Percentiles rank a stretch among this genome's conserved stretches.
These are phyloP conservation scores for Mycena sp. DNA, from an alignment of 1,284 basidiomycete species.

Conservation along the genomic window DNA sequence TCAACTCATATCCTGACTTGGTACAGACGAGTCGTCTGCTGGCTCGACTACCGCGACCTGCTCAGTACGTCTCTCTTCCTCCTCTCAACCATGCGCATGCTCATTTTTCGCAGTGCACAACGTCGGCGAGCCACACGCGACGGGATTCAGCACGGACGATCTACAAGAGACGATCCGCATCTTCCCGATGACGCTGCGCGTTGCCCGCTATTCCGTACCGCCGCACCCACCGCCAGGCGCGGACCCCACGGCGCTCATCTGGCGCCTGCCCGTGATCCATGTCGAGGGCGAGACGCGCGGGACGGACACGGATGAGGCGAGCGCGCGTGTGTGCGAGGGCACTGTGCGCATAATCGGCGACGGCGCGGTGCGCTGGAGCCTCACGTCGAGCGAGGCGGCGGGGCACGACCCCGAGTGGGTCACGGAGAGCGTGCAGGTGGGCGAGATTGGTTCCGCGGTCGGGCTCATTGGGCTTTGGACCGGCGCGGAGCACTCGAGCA, in stretches of 20 bases:
- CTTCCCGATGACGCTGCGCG: conserved; percentile 59
- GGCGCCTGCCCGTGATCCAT: conserved; percentile 58
- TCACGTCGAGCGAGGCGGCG: conserved; percentile 43
- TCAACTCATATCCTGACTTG: background rate
- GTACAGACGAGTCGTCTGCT: conserved; percentile 61
- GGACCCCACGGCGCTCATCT: conserved; percentile 37
- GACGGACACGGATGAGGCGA: conserved; percentile 44
- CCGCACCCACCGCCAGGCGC: conserved; percentile 39
- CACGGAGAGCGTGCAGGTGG: conserved; percentile 65
- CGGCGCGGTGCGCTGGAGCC: conserved; percentile 61
- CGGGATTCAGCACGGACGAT: conserved; percentile 38
- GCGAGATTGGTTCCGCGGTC: conserved; percentile 58
- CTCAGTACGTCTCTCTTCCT: conserved; percentile 45
- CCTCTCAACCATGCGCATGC: background rate
- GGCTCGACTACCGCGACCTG: conserved; percentile 66
- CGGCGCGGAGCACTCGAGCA: conserved; percentile 57
- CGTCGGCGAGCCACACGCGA: conserved; percentile 36
- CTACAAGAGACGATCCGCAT: conserved; percentile 60
- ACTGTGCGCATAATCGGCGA: conserved; percentile 60
- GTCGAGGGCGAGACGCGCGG: conserved; percentile 56
- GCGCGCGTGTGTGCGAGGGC: conserved; percentile 48
- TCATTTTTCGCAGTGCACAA: conserved; percentile 45
- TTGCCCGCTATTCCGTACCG: conserved; percentile 54
- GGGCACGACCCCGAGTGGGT: conserved; percentile 53
- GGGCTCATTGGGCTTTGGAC: conserved; percentile 67